Conservation (phyloP, 2,329 filamentous ascomycete genomes). For the Sphaceloma murrayae region DNA sequence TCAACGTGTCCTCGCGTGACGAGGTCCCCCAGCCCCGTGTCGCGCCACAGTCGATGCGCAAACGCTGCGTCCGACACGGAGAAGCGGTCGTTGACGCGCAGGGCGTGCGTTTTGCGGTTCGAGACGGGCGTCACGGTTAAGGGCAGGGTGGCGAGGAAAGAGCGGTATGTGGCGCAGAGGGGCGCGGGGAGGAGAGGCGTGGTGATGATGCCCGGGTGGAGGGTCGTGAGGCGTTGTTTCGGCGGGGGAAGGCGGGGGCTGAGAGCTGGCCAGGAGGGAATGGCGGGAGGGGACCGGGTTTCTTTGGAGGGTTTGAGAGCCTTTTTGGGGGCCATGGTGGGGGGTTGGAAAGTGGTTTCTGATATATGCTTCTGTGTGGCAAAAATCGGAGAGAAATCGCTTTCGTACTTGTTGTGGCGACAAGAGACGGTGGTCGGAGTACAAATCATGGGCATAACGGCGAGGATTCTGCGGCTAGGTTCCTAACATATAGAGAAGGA, state of each 20-base stretch:
- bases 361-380: no score
- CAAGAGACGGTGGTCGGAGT: no score
- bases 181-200: constrained; percentile 64
- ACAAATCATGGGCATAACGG: no score
- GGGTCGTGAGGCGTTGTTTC: constrained; percentile 51
- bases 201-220: constrained; percentile 61
- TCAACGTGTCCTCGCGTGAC: constrained; percentile 32
- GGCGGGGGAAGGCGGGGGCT: constrained; percentile 57
- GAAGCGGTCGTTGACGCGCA: constrained; percentile 81
- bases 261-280: constrained; percentile 61
- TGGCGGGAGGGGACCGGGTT: constrained; percentile 21
- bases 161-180: constrained; percentile 66
- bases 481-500: no score
- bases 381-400: no score
- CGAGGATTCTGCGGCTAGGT: no score
- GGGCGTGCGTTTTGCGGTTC: constrained; percentile 69
- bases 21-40: constrained; percentile 62
- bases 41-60: constrained; percentile 64
- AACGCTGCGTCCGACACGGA: constrained; percentile 70
- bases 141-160: constrained; percentile 61
- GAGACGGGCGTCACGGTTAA: constrained; percentile 67
- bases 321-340: constrained; percentile 22
- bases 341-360: constrained; percentile 19
- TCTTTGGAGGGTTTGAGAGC: constrained; percentile 13
- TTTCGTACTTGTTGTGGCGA: no score